Evolutionary conservation across 768 basidiomycete genomes (phyloP).

Genomic region (Boletus rubroflammeus): DNA sequence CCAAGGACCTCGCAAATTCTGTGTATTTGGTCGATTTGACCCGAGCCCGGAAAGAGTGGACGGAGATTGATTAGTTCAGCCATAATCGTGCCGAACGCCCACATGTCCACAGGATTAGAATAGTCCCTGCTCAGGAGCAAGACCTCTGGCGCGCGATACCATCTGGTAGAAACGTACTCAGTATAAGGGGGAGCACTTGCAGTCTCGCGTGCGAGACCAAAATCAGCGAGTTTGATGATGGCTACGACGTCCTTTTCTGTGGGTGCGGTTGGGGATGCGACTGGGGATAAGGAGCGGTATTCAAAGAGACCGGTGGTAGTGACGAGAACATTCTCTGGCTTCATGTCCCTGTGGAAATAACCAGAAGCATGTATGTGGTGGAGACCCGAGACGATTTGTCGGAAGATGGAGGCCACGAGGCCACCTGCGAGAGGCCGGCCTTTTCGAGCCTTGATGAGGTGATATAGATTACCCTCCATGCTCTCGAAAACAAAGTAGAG

Average conservation of each 20-base stretch:
- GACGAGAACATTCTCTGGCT: constrained; percentile 97
- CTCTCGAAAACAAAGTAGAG: constrained; percentile 99
- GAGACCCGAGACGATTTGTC: constrained; percentile 85
- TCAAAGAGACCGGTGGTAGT: constrained; percentile 95
- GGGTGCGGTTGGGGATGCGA: constrained; percentile 57
- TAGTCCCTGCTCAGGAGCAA: constrained; percentile 89
- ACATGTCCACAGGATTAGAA: constrained; percentile 97
- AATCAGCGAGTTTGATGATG: constrained; percentile 97
- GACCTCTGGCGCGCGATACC: constrained; percentile 99
- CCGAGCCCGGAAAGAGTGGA: constrained; percentile 91
- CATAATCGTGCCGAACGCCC: constrained; percentile 98
- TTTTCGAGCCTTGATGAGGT: constrained; percentile 96
- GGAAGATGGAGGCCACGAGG: constrained; percentile 91
- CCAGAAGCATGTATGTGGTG: constrained; percentile 89
- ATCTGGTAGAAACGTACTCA: constrained; percentile 98
- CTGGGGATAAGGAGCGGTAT: constrained; percentile 78
- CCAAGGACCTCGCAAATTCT: constrained; percentile 92
- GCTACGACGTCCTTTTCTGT: constrained; percentile 93
- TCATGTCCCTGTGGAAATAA: constrained; percentile 99
- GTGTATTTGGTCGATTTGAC: constrained; percentile 89
- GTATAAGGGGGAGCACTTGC: constrained; percentile 90
- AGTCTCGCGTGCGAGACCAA: constrained; percentile 92
- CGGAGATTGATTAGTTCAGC: constrained; percentile 93
- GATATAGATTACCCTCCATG: constrained; percentile 99
- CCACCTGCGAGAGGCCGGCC: constrained; percentile 96